Evolutionary conservation across 2,329 filamentous ascomycete species (phyloP).

Genomic region (Botrytis fragariae): DNA sequence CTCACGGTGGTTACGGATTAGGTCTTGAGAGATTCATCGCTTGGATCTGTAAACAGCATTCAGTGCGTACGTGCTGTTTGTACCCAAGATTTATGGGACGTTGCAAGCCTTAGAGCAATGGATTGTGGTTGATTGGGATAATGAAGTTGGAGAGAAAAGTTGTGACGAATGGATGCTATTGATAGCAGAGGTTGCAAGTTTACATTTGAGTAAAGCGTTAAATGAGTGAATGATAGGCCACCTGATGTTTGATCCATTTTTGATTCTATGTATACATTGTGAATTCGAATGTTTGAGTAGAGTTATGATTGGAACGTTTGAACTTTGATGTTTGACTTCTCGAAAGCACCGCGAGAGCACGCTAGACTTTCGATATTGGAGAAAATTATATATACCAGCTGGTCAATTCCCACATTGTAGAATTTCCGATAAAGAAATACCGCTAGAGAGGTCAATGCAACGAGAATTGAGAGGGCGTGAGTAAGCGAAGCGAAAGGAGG

Average conservation of each 20-base stretch:
- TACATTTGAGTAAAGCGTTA: not conserved
- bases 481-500: not conserved
- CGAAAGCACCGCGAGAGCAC: not conserved
- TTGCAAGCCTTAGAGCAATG: conserved; percentile 63
- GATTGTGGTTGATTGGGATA: not conserved
- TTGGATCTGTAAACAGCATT: conserved; percentile 63
- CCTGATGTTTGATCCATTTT: not conserved
- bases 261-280: not conserved
- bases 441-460: not conserved
- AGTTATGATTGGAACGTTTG: not conserved
- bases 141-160: not conserved
- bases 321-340: not conserved
- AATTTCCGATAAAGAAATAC: not conserved
- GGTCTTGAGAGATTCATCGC: conserved; percentile 77
- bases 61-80: conserved; percentile 65
- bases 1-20: conserved; percentile 79
- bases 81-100: conserved; percentile 80
- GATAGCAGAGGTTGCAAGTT: not conserved
- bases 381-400: not conserved
- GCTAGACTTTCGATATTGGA: not conserved
- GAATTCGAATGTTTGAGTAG: not conserved
- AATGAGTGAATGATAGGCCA: not conserved
- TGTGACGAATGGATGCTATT: not conserved
- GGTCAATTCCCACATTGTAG: not conserved
- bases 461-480: not conserved